phyloP scores from a whole-genome alignment of 2,329 filamentous ascomycete species.

The Neopestalotiopsis sp. region DNA sequence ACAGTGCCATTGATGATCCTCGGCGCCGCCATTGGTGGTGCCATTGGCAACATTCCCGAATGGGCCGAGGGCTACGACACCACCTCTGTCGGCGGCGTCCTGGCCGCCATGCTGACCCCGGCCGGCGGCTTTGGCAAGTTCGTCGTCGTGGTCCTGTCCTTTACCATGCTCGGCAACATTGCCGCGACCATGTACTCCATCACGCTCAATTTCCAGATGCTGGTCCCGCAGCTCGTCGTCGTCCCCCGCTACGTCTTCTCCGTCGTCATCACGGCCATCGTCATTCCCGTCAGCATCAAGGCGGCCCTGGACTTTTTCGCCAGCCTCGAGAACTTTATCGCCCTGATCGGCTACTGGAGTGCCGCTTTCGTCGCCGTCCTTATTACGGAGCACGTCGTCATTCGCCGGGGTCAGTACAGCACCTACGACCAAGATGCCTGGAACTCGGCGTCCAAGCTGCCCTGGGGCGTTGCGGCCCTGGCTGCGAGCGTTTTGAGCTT shows the following conservation, averaged over 20 bases:
- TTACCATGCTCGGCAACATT: constrained; percentile 65
- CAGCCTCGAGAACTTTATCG: constrained; percentile 62
- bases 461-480: constrained; percentile 46
- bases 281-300: constrained; percentile 63
- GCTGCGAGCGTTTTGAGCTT: constrained; percentile 43
- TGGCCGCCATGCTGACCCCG: constrained; percentile 63
- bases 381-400: constrained; percentile 44
- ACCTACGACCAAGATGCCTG: constrained; percentile 44
- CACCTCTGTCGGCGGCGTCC: constrained; percentile 62
- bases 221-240: constrained; percentile 60
- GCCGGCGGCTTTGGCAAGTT: constrained; percentile 68
- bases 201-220: constrained; percentile 68
- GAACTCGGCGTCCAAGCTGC: constrained; percentile 43
- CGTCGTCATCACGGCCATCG: constrained; percentile 61
- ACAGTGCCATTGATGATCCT: constrained; percentile 66
- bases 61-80: constrained; percentile 61
- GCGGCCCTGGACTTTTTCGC: constrained; percentile 63
- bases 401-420: constrained; percentile 39
- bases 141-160: constrained; percentile 61
- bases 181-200: constrained; percentile 66
- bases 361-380: constrained; percentile 59
- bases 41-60: constrained; percentile 56
- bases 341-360: constrained; percentile 65
- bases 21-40: constrained; percentile 68
- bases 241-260: constrained; percentile 64